These are phyloP conservation scores for Arthrobotrys pseudoclavata DNA, from an alignment of 2,329 filamentous ascomycete species.

Conservation along the genomic window DNA sequence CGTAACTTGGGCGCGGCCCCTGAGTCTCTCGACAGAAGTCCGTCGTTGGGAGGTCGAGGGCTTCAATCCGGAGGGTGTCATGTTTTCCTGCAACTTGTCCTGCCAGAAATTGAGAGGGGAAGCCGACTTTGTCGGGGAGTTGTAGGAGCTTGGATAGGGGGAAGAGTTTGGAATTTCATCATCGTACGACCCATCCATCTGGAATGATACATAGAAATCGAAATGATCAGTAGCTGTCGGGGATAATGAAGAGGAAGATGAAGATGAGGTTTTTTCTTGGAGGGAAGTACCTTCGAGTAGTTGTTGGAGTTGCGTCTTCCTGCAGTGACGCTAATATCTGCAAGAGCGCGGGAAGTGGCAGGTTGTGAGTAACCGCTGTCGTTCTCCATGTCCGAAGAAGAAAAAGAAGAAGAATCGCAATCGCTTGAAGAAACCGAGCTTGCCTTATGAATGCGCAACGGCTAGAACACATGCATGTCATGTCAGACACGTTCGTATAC, in stretches of 20 bases:
- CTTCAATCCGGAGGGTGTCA: conserved; percentile 67
- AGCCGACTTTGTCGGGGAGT: conserved; percentile 65
- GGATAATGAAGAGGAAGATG: neutral
- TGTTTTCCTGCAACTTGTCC: conserved; percentile 81
- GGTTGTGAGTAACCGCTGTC: conserved; percentile 70
- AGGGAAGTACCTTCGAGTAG: conserved; percentile 75
- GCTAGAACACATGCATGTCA: conserved; percentile 71
- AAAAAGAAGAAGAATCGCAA: neutral
- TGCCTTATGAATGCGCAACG: conserved; percentile 82
- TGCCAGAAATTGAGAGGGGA: conserved; percentile 95
- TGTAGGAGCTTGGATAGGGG: conserved; percentile 62
- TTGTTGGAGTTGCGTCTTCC: conserved; percentile 91
- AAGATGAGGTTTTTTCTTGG: conserved; percentile 27
- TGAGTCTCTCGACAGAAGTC: conserved; percentile 93
- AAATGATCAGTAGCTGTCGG: neutral
- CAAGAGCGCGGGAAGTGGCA: conserved; percentile 78
- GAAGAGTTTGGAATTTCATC: conserved; percentile 63
- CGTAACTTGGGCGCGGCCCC: conserved; percentile 93
- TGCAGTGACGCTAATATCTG: conserved; percentile 88
- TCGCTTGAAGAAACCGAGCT: conserved; percentile 65
- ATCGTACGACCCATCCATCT: conserved; percentile 57
- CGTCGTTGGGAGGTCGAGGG: conserved; percentile 79
- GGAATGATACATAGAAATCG: neutral
- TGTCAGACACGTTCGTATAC: conserved; percentile 30
- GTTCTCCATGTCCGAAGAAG: conserved; percentile 69